These are phyloP conservation scores for Gracilaria gracilis DNA, from an alignment of 23 red algal genomes.

Conservation along the genomic window DNA sequence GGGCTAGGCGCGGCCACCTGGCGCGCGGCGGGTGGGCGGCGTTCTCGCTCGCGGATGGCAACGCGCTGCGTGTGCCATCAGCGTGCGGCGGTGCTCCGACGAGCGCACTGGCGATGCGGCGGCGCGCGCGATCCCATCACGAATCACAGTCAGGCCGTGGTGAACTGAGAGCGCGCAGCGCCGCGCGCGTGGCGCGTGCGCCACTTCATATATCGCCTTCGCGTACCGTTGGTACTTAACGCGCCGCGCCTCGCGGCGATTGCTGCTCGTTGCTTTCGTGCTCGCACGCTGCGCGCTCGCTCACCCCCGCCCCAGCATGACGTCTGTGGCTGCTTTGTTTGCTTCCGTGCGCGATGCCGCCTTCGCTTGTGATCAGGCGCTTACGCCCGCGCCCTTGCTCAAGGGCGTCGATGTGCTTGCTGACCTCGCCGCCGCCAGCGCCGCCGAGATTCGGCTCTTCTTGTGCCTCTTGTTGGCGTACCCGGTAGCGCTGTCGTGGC, in stretches of 20 bases:
- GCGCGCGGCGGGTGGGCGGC: constrained; percentile 6
- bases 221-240: background rate
- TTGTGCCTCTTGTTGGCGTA: constrained; percentile 69
- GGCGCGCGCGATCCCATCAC: background rate
- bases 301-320: background rate
- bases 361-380: constrained; percentile 57
- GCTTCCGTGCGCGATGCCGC: constrained; percentile 22
- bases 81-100: background rate
- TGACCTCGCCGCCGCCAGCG: constrained; percentile 59
- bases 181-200: no score
- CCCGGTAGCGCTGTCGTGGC: constrained; percentile 78
- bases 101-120: background rate
- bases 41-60: no score
- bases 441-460: constrained; percentile 78
- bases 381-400: constrained; percentile 72
- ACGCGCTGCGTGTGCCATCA: background rate
- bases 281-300: background rate
- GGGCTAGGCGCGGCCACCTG: background rate
- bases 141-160: constrained; percentile 6
- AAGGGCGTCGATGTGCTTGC: constrained; percentile 45
- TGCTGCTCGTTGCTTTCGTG: background rate
- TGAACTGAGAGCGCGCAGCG: no score
- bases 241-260: background rate
- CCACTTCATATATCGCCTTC: no score
- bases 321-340: background rate